phyloP scores from a whole-genome alignment of 441 rosid species.

The Euphorbia schlechtendalii region DNA sequence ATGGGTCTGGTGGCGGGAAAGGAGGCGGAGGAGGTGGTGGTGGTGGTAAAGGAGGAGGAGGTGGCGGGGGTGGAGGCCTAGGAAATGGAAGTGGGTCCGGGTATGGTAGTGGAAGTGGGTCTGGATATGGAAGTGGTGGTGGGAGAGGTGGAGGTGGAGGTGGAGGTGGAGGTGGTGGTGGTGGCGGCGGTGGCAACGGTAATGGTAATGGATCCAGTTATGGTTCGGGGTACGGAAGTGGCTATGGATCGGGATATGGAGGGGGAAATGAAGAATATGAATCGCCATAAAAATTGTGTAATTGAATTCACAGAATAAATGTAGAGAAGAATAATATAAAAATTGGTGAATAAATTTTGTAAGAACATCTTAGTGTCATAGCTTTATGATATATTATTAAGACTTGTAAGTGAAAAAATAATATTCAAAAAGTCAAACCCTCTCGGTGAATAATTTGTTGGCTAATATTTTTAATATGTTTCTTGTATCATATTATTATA shows the following conservation, averaged over 20 bases:
- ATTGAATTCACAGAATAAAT: too few species aligned
- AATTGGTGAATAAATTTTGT: too few species aligned
- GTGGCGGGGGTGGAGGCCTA: slow-evolving; percentile 29
- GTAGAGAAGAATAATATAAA: too few species aligned
- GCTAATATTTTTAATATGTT: too few species aligned
- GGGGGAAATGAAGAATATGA: slow-evolving; percentile 19
- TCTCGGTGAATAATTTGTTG: too few species aligned
- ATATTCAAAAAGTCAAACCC: too few species aligned
- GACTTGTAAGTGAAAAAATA: too few species aligned
- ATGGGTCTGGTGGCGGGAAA: slow-evolving; percentile 22
- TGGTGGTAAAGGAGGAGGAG: slow-evolving; percentile 32
- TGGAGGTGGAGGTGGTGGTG: slow-evolving; percentile 16
- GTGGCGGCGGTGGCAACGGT: slow-evolving; percentile 27
- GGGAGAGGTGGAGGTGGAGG: slow-evolving; percentile 28
- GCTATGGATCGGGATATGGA: slow-evolving; percentile 26
- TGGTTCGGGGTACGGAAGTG: slow-evolving; percentile 16
- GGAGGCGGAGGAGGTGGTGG: too few species aligned
- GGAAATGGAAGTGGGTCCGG: slow-evolving; percentile 29
- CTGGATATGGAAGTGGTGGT: slow-evolving; percentile 24
- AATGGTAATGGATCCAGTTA: slow-evolving; percentile 16
- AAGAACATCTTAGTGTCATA: too few species aligned
- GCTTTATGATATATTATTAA: too few species aligned
- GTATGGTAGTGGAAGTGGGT: slow-evolving; percentile 27
- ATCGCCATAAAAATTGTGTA: slow-evolving; percentile 25
- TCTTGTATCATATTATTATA: too few species aligned